phyloP scores from a whole-genome alignment of 1,284 basidiomycete species.

The Heterobasidion annosum region DNA sequence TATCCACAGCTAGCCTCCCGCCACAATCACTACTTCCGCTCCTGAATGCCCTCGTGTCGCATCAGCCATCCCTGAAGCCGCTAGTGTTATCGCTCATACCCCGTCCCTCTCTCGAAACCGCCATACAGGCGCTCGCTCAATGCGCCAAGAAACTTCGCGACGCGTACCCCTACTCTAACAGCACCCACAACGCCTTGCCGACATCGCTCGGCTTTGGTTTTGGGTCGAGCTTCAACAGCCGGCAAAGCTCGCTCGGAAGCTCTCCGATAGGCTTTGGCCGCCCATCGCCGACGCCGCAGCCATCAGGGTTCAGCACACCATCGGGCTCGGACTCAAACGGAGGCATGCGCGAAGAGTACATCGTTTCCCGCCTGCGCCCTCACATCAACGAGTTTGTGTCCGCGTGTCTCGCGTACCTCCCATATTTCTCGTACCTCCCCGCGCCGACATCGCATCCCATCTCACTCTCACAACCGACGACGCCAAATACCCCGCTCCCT shows the following conservation, averaged over 20 bases:
- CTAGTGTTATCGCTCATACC: constrained; percentile 67
- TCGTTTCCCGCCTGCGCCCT: constrained; percentile 63
- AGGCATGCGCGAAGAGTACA: constrained; percentile 72
- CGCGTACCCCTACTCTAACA: constrained; percentile 70
- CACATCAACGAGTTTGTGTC: constrained; percentile 69
- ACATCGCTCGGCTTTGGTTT: constrained; percentile 17
- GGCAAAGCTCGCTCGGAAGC: constrained; percentile 9
- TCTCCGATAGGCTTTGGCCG: constrained; percentile 41
- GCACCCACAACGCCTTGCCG: constrained; percentile 20
- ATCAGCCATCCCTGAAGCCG: constrained; percentile 60
- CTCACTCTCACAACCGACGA: constrained; percentile 9
- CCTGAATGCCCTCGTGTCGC: constrained; percentile 52
- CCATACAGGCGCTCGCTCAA: constrained; percentile 54
- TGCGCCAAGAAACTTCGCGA: constrained; percentile 67
- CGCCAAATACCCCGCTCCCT: constrained; percentile 29
- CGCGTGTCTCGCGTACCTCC: constrained; percentile 67
- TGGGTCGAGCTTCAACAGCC: constrained; percentile 11
- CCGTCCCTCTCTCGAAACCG: constrained; percentile 66
- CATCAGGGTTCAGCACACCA: constrained; percentile 16
- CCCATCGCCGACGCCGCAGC: constrained; percentile 20
- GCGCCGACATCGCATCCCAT: constrained; percentile 18
- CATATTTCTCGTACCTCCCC: constrained; percentile 64
- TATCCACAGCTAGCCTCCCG: constrained; percentile 59
- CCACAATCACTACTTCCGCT: constrained; percentile 65
- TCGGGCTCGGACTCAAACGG: constrained; percentile 13